Evolutionary conservation across 108 stramenopile genomes (phyloP), one percentile per base, ranked within the genome.

Genomic region (Nitzschia putrida): DNA sequence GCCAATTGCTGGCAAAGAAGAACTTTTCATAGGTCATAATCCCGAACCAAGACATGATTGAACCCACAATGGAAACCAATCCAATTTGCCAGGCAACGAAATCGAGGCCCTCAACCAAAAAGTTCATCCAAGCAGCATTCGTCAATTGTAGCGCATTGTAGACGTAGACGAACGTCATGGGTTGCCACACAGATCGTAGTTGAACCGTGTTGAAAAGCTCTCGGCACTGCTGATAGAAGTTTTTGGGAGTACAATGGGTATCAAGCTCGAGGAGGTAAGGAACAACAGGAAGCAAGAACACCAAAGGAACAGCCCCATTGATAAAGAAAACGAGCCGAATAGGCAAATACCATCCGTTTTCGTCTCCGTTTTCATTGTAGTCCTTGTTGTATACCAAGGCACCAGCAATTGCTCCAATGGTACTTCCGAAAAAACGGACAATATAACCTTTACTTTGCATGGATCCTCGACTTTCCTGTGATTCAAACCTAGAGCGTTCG

Each of bases 141-240:
- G 82, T 83, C 34, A 88, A 69, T 68, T 89, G 88, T 22, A 89
- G 47, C 4, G 82, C 79, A 76, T 89, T 89, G 73, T 87, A 89
- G 38, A 86, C 22, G 52, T 83, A 89, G 0, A 89, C 88, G 67
- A 89, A 89, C 12, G 78, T 85, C 85, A 88, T 85, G 2, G 88
- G 85, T 60, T 88, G 88, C 85, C 85, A 88, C 10, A 88, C 88
- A 10, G 85, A 82, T 2, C 88, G 53, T 18, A 85, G 74, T 47
- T 80, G 79, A 11, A 83, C 78, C 4, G 84, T 88, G 29, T 84
- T 42, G 78, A 85, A 85, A 18, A 88, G 77, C 18, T 88, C 84
- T 23, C 21, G 13, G 60, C 77, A 78, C 43, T 78, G 77, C 21
- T 66, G 39, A 7, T 20, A 63, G 54, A 78, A 71, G 22, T 58